These are phyloP conservation scores for Zygosaccharomyces pseudobailii DNA, from an alignment of 1,139 yeast species.

Conservation along the genomic window DNA sequence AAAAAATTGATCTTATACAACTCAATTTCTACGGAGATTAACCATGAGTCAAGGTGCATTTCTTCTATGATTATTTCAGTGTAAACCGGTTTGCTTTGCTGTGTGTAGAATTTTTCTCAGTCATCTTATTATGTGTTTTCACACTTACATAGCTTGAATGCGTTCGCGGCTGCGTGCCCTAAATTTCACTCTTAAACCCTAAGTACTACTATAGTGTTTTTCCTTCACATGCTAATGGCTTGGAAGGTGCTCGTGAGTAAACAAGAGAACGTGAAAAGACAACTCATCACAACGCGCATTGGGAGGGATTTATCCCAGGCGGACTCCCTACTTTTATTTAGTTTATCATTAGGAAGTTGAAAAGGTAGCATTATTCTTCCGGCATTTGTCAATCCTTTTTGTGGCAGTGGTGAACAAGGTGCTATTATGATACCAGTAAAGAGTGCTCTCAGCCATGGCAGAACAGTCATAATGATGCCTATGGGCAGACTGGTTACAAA, in stretches of 20 bases:
- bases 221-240: not conserved
- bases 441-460: conserved; percentile 20
- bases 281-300: not conserved
- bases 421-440: conserved; percentile 18
- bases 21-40: too few species aligned
- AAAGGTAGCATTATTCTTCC: not conserved
- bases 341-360: not conserved
- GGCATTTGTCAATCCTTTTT: not conserved
- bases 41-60: too few species aligned
- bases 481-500: conserved; percentile 16
- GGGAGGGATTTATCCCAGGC: not conserved
- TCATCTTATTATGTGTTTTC: too few species aligned
- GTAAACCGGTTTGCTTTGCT: too few species aligned
- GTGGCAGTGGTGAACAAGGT: not conserved
- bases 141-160: too few species aligned
- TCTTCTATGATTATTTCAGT: too few species aligned
- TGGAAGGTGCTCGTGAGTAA: not conserved
- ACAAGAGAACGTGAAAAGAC: conserved; percentile 4
- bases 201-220: not conserved
- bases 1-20: too few species aligned
- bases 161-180: too few species aligned
- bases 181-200: not conserved
- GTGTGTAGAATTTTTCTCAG: too few species aligned
- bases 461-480: conserved; percentile 17
- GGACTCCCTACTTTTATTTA: not conserved